Evolutionary conservation across 192 early-diverging fungal species (phyloP).

Genomic region (Rhizophlyctis rosea): DNA sequence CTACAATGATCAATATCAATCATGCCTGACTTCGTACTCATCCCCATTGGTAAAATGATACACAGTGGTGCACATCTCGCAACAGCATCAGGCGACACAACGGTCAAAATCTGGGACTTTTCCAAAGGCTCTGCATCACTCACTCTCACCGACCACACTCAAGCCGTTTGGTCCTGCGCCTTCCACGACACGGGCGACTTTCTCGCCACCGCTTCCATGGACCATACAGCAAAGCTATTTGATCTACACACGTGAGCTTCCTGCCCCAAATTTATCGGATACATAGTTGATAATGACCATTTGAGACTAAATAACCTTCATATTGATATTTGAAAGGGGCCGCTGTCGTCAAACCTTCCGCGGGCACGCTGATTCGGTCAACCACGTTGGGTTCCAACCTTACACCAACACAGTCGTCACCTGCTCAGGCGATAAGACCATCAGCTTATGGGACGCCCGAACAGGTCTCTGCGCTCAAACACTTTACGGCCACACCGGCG

Average conservation of each 20-base stretch:
- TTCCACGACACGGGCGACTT: constrained; percentile 58
- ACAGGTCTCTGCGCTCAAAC: constrained; percentile 50
- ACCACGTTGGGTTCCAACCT: constrained; percentile 52
- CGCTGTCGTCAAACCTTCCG: constrained; percentile 55
- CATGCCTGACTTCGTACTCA: neutral
- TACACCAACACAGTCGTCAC: constrained; percentile 52
- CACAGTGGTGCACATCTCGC: constrained; percentile 51
- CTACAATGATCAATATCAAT: too few species aligned
- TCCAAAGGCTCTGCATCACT: constrained; percentile 43
- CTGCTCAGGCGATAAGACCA: constrained; percentile 55
- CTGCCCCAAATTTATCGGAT: neutral
- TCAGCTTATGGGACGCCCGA: constrained; percentile 55
- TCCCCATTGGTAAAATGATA: neutral
- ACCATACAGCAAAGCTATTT: constrained; percentile 58
- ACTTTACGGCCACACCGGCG: constrained; percentile 51
- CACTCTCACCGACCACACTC: constrained; percentile 52
- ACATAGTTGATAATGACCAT: constrained; percentile 4
- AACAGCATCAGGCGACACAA: constrained; percentile 56
- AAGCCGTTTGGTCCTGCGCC: constrained; percentile 55
- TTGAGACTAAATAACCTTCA: neutral
- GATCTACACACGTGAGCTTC: constrained; percentile 48
- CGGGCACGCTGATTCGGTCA: constrained; percentile 54
- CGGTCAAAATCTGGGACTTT: constrained; percentile 60
- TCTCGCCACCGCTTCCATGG: constrained; percentile 48
- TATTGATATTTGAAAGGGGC: constrained; percentile 32